A percentile compares a stretch with the other conserved stretches of the same genome.
These are phyloP conservation scores for Jacaranda mimosifolia DNA, from an alignment of 257 asterid genomes.

Conservation along the genomic window DNA sequence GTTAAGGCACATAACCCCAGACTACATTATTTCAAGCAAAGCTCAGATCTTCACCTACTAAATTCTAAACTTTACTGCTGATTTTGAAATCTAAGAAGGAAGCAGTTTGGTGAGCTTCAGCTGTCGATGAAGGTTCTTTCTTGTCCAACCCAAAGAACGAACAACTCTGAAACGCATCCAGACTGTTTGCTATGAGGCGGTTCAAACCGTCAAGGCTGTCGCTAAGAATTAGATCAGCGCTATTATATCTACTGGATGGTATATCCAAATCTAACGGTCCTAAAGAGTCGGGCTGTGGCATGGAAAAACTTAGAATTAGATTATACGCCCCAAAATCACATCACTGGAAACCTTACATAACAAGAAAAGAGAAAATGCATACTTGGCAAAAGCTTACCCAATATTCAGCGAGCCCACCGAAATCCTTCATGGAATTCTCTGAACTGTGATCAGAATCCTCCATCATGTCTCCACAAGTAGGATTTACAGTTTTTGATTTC, in stretches of 20 bases:
- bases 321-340: conserved; percentile 12
- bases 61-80: conserved; percentile 56
- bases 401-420: conserved; percentile 73
- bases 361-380: not conserved
- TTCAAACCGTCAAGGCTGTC: conserved; percentile 89
- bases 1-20: not conserved
- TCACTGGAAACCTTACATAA: not conserved
- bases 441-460: conserved; percentile 50
- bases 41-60: not conserved
- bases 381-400: conserved; percentile 65
- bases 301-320: conserved; percentile 39
- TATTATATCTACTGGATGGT: conserved; percentile 83
- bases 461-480: conserved; percentile 44
- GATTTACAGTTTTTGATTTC: conserved; percentile 44
- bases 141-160: conserved; percentile 82
- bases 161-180: conserved; percentile 91
- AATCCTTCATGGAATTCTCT: conserved; percentile 66
- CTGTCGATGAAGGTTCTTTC: conserved; percentile 66
- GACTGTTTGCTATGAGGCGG: conserved; percentile 89
- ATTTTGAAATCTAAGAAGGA: conserved; percentile 62
- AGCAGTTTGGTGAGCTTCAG: conserved; percentile 60
- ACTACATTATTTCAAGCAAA: conserved; percentile 17
- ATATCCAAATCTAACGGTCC: conserved; percentile 93
- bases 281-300: conserved; percentile 90
- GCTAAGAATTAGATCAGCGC: conserved; percentile 79